A percentile compares a stretch with the other conserved stretches of the same genome.
These are phyloP conservation scores for Plantago elongata DNA, from an alignment of 257 asterid species.

Conservation along the genomic window DNA sequence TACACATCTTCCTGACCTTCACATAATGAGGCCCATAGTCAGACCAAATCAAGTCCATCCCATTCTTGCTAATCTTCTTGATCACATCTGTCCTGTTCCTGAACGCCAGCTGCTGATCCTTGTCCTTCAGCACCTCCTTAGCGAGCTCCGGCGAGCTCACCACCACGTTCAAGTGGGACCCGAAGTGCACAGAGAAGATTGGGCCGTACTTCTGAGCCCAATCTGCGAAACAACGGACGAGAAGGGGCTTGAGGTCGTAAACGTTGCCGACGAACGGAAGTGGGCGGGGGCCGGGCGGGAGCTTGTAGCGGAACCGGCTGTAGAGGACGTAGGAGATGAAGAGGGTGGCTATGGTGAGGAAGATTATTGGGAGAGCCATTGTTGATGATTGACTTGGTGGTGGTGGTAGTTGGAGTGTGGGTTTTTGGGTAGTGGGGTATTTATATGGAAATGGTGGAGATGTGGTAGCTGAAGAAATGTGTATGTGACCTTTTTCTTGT, in stretches of 20 bases:
- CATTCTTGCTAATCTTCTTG: slow-evolving; percentile 53
- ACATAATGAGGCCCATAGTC: slow-evolving; percentile 86
- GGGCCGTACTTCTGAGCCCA: too few relatives aligned
- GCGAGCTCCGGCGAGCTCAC: slow-evolving; percentile 22
- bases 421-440: too few relatives aligned
- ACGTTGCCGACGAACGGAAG: slow-evolving; percentile 36
- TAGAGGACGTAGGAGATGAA: slow-evolving; percentile 36
- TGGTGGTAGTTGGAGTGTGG: too few relatives aligned
- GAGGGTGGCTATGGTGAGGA: slow-evolving; percentile 20
- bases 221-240: too few relatives aligned
- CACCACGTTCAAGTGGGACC: slow-evolving; percentile 23
- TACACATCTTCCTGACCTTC: slow-evolving; percentile 68
- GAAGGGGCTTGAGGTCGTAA: slow-evolving; percentile 28
- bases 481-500: too few relatives aligned
- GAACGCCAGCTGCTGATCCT: slow-evolving; percentile 36
- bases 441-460: too few relatives aligned
- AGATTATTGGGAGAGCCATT: slow-evolving; percentile 28
- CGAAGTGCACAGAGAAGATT: too few relatives aligned
- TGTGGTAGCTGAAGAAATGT: too few relatives aligned
- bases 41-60: slow-evolving; percentile 80
- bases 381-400: not conserved
- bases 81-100: slow-evolving; percentile 34
- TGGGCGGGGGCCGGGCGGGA: slow-evolving; percentile 41
- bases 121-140: slow-evolving; percentile 38
- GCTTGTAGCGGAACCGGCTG: slow-evolving; percentile 28